Percentiles rank a stretch among this genome's conserved stretches.
Conservation (phyloP, 169 alveolate genomes). For the Cryptosporidium ubiquitum region DNA sequence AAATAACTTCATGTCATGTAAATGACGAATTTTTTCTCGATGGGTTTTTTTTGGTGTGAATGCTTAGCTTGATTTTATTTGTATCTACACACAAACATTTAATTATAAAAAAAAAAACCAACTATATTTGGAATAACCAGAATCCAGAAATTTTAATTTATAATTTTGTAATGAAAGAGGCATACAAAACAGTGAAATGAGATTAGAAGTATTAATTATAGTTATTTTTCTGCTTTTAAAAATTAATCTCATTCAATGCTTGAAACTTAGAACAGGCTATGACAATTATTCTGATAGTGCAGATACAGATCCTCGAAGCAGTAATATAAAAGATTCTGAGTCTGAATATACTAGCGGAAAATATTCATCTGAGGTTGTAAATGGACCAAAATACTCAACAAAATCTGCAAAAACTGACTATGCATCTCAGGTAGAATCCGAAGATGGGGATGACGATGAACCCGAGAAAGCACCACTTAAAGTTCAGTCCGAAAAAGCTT, state of each 20-base stretch:
- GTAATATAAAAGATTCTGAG: background rate
- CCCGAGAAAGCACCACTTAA: background rate
- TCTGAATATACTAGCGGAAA: background rate
- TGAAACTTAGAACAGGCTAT: background rate
- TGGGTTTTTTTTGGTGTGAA: constrained; percentile 24
- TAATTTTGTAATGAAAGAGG: background rate
- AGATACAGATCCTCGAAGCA: background rate
- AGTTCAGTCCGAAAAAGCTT: background rate
- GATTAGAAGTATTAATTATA: background rate
- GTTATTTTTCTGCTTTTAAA: background rate
- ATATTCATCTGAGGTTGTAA: background rate
- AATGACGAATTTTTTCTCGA: background rate
- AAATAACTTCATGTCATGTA: background rate
- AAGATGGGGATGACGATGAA: background rate
- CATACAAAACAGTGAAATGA: background rate
- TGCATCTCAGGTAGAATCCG: constrained; percentile 8
- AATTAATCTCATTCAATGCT: background rate
- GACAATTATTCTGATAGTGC: background rate
- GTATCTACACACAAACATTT: constrained; percentile 12
- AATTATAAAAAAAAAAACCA: background rate
- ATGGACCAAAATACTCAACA: background rate
- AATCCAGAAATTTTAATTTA: background rate
- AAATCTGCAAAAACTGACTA: background rate
- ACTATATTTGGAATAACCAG: background rate
- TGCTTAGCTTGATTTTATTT: background rate